Base-by-base conservation (phyloP, 2,329 filamentous ascomycete species). In the Pseudogymnoascus sp. region DNA sequence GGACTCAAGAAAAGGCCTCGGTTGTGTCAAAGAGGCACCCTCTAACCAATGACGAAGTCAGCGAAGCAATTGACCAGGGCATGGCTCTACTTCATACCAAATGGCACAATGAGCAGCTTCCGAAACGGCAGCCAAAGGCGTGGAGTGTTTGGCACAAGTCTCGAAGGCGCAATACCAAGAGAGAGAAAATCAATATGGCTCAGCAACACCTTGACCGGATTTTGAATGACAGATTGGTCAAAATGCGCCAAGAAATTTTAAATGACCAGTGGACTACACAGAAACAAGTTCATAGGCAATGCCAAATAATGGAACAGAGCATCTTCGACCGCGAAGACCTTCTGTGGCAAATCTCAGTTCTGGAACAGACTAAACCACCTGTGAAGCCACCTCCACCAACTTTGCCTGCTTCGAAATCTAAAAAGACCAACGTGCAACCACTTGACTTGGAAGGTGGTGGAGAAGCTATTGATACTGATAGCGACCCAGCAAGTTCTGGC, bases 71-170 rank as follows among this genome's bases (percentile, higher is more conserved):
- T 35, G 76, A 85, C 28, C 73, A 82, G 17, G 80, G 77, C 26
- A 80, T 90, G 10, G 70, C 76, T 6, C 73, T 78, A 1, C 79
- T 84, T 64, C 78, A 79, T 60, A 70, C 75, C 3, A 72, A 74
- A 4, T 93, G 89, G 89, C 74, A 75, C n/a, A 72, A 78, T n/a
- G 77, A 75, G 1, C 86, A 85, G 67, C 77, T 84, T 6, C 82
- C 84, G 0, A 82, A 78, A 62, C 76, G 83, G 13, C 76, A 84
- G 63, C 73, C 72, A 4, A 85, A 80, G 64, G 88, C 88, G 0
- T 81, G 83, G 70, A 74, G 71, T 3, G 68, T 88, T 1, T 96
- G 90, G 91, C 71, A 73, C 23, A 74, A 79, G 40, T 83, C 83
- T 31, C 83, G 79, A 61, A 77, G 76, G 9, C 75, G 76, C 67